Percentiles rank a stretch among this genome's conserved stretches.
These are phyloP conservation scores for Kalmusia sp. DNA, from an alignment of 2,329 filamentous ascomycete species.

Conservation along the genomic window DNA sequence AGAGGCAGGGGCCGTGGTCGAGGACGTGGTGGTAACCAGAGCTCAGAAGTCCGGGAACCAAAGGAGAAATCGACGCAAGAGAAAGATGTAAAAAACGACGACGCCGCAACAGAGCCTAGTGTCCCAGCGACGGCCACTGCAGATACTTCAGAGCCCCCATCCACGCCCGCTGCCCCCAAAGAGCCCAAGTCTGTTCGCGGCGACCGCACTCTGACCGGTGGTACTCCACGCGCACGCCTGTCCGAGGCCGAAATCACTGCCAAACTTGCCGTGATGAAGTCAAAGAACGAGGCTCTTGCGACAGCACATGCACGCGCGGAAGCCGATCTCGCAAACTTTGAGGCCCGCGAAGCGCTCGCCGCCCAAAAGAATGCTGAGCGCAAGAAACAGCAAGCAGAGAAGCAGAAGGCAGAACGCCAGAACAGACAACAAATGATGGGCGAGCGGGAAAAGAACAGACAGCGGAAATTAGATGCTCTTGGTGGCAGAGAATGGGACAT, in stretches of 20 bases:
- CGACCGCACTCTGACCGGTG: constrained; percentile 42
- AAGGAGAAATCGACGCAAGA: constrained; percentile 21
- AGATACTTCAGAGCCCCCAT: constrained; percentile 21
- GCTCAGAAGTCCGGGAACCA: constrained; percentile 17
- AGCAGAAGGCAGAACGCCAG: constrained; percentile 55
- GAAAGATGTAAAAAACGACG: constrained; percentile 17
- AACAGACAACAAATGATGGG: constrained; percentile 67
- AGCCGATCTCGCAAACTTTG: constrained; percentile 70
- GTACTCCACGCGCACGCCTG: constrained; percentile 50
- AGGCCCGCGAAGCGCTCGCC: constrained; percentile 67
- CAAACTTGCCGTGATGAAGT: constrained; percentile 66
- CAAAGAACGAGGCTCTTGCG: constrained; percentile 66
- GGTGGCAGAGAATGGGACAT: constrained; percentile 68
- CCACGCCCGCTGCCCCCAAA: constrained; percentile 25
- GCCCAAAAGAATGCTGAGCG: constrained; percentile 55
- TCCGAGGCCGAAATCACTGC: constrained; percentile 69
- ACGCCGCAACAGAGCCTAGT: constrained; percentile 15
- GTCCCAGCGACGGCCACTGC: constrained; percentile 11
- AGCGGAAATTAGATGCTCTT: constrained; percentile 65
- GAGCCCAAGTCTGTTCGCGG: constrained; percentile 39
- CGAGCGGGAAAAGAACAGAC: constrained; percentile 67
- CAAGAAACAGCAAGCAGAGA: constrained; percentile 44
- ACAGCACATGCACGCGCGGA: constrained; percentile 71
- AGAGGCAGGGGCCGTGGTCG: constrained; percentile 25
- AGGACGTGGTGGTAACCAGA: constrained; percentile 19